phyloP scores from a whole-genome alignment of 352 stramenopile species.

The Pythium aristosporum region DNA sequence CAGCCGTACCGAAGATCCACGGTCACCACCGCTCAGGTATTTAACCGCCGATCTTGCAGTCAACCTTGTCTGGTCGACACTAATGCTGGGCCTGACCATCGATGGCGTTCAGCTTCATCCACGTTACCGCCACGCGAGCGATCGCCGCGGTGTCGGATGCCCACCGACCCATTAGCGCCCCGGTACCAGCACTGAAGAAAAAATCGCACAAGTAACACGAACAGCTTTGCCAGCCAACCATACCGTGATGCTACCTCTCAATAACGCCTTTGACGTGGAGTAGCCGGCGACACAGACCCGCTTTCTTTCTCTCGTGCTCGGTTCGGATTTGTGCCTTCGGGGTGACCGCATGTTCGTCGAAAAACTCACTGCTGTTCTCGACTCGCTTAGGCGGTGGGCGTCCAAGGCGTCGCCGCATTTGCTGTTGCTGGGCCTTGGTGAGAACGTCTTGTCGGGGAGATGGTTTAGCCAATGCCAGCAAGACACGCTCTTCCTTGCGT shows the following conservation, averaged over 20 bases:
- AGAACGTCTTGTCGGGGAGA: not conserved
- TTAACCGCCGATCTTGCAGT: not conserved
- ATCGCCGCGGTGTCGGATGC: conserved; percentile 6
- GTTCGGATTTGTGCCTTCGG: conserved; percentile 22
- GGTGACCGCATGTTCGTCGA: conserved; percentile 36
- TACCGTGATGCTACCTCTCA: not conserved
- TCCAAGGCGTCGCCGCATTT: conserved; percentile 41
- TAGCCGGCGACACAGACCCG: conserved; percentile 37
- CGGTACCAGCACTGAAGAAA: conserved; percentile 44
- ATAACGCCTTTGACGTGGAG: conserved; percentile 31
- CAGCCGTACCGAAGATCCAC: conserved; percentile 5
- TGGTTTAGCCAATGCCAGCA: conserved; percentile 26
- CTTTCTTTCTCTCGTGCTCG: conserved; percentile 44
- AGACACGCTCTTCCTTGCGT: conserved; percentile 31
- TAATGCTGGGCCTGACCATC: not conserved
- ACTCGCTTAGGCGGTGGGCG: conserved; percentile 36
- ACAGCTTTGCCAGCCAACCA: not conserved
- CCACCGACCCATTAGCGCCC: conserved; percentile 51
- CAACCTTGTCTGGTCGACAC: not conserved
- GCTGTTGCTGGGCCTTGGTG: conserved; percentile 21
- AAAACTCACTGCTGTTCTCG: conserved; percentile 34
- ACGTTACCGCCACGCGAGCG: conserved; percentile 42
- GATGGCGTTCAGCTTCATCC: conserved; percentile 25
- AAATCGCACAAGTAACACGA: conserved; percentile 25
- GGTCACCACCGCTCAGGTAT: conserved; percentile 24